Evolutionary conservation across 1,284 basidiomycete species (phyloP).

Genomic region (Golubevia pallescens): DNA sequence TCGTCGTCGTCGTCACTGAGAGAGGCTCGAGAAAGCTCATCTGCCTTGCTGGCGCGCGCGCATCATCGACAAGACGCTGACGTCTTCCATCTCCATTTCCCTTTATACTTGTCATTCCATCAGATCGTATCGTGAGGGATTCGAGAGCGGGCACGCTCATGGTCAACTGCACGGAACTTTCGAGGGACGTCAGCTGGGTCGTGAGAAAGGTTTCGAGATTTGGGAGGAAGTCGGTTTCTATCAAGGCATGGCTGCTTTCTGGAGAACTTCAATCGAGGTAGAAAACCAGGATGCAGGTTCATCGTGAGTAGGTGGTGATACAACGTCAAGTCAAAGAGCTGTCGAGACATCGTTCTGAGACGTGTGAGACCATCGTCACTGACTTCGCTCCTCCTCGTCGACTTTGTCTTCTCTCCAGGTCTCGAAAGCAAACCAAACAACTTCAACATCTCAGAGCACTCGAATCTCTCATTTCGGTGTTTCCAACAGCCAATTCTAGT

Average conservation of each 20-base stretch:
- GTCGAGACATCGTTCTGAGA: constrained; percentile 66
- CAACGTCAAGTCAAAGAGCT: constrained; percentile 63
- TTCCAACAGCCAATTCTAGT: constrained; percentile 77
- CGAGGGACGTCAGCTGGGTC: constrained; percentile 87
- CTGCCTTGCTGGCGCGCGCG: not conserved
- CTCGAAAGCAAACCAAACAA: constrained; percentile 66
- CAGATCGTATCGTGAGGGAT: constrained; percentile 82
- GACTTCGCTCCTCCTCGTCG: not conserved
- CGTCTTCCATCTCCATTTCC: not conserved
- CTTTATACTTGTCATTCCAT: not conserved
- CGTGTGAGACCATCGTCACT: constrained; percentile 4
- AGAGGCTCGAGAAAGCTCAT: not conserved
- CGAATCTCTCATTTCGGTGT: constrained; percentile 73
- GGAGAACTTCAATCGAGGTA: constrained; percentile 67
- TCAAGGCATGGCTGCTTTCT: constrained; percentile 79
- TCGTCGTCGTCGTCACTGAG: not conserved
- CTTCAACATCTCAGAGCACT: constrained; percentile 73
- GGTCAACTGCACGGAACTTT: constrained; percentile 87
- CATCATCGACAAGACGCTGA: not conserved
- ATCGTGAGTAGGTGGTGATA: constrained; percentile 13
- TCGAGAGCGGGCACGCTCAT: constrained; percentile 78
- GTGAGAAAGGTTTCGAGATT: constrained; percentile 89
- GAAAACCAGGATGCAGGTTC: constrained; percentile 7
- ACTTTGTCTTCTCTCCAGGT: not conserved
- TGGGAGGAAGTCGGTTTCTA: constrained; percentile 97